Evolutionary conservation across 2,329 filamentous ascomycete genomes (phyloP).

Genomic region (Knoxdaviesia proteae): DNA sequence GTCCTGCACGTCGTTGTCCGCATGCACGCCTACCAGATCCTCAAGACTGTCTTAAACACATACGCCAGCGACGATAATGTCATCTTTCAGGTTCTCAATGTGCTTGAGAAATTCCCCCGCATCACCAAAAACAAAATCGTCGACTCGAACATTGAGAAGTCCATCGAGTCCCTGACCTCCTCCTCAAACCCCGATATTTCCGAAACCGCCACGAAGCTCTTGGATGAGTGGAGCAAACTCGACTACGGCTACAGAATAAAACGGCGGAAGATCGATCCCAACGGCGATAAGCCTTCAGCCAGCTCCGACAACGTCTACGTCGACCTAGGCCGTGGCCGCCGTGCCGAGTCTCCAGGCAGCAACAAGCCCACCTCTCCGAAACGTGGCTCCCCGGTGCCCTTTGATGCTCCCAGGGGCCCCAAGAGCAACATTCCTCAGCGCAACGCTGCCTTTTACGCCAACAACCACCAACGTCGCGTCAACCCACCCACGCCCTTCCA

Average conservation of each 20-base stretch:
- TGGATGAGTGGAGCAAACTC: conserved; percentile 75
- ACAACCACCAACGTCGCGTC: background rate
- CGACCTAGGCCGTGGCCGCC: conserved; percentile 1
- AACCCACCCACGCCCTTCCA: background rate
- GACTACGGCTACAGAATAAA: conserved; percentile 86
- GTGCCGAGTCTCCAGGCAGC: conserved; percentile 6
- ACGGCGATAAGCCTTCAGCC: conserved; percentile 18
- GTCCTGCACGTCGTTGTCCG: conserved; percentile 77
- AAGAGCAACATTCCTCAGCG: conserved; percentile 36
- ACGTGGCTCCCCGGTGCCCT: conserved; percentile 38
- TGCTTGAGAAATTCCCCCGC: conserved; percentile 72
- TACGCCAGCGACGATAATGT: conserved; percentile 85
- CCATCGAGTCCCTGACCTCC: conserved; percentile 45
- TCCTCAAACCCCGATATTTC: conserved; percentile 59
- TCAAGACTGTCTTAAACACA: conserved; percentile 67
- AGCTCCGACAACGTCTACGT: conserved; percentile 3
- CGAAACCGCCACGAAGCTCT: conserved; percentile 45
- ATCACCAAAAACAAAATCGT: conserved; percentile 93
- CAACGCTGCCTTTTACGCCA: background rate
- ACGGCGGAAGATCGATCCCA: conserved; percentile 64
- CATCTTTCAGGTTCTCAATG: conserved; percentile 70
- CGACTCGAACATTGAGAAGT: conserved; percentile 82
- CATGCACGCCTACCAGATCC: conserved; percentile 92
- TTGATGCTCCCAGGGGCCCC: conserved; percentile 35
- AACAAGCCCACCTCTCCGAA: conserved; percentile 21